phyloP scores from a whole-genome alignment of 1,284 basidiomycete species.

The Somion occarium region DNA sequence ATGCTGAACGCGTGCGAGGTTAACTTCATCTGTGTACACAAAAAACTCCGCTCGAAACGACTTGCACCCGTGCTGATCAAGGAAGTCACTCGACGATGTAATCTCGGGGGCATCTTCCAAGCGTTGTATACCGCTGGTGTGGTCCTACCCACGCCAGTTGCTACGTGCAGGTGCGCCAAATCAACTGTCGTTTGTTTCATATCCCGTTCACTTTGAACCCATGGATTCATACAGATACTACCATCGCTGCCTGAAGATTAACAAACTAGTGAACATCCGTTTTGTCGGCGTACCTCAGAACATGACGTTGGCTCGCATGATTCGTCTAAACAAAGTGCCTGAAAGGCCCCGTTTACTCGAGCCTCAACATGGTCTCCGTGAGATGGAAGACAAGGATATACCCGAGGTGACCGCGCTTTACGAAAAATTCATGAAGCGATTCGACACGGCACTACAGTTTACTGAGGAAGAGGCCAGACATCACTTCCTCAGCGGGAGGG shows the following conservation, averaged over 20 bases:
- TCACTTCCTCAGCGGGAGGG: slow-evolving; percentile 84
- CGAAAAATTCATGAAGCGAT: slow-evolving; percentile 79
- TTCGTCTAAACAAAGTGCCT: slow-evolving; percentile 68
- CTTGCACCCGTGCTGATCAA: slow-evolving; percentile 97
- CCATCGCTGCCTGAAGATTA: slow-evolving; percentile 90
- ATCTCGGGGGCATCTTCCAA: slow-evolving; percentile 91
- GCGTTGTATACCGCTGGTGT: slow-evolving; percentile 96
- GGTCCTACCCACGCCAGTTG: slow-evolving; percentile 86
- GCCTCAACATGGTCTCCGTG: slow-evolving; percentile 59
- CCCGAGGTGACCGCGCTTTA: slow-evolving; percentile 73
- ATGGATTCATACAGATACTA: slow-evolving; percentile 65
- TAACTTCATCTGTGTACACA: slow-evolving; percentile 98
- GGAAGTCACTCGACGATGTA: slow-evolving; percentile 92
- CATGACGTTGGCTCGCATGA: slow-evolving; percentile 85
- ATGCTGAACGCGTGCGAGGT: slow-evolving; percentile 81
- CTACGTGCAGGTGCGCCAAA: slow-evolving; percentile 70
- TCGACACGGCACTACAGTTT: slow-evolving; percentile 81
- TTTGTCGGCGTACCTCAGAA: slow-evolving; percentile 86
- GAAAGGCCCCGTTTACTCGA: slow-evolving; percentile 39
- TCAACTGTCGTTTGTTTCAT: not conserved
- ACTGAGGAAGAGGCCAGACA: slow-evolving; percentile 81
- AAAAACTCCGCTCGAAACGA: slow-evolving; percentile 94
- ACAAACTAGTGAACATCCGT: slow-evolving; percentile 88
- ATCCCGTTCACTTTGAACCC: too few species aligned
- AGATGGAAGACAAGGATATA: slow-evolving; percentile 85